Conservation (phyloP, 2,329 filamentous ascomycete genomes). For the Ophiostoma australiae region DNA sequence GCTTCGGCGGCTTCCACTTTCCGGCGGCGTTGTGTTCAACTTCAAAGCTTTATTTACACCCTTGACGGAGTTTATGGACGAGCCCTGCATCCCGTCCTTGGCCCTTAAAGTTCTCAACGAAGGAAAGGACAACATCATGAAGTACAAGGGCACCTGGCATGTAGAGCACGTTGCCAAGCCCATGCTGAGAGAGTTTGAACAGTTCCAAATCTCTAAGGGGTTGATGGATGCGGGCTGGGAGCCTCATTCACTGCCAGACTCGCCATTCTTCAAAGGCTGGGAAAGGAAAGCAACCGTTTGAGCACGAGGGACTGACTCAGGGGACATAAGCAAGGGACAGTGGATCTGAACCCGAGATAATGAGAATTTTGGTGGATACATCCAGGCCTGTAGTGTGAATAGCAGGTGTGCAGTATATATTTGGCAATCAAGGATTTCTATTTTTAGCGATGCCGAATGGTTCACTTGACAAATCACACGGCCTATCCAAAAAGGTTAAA, state of each 20-base stretch:
- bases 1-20: constrained; percentile 69
- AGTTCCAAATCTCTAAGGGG: constrained; percentile 55
- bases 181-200: constrained; percentile 56
- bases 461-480: background rate
- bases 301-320: background rate
- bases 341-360: background rate
- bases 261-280: constrained; percentile 73
- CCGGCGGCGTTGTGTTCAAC: constrained; percentile 73
- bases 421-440: background rate
- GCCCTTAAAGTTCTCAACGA: constrained; percentile 64
- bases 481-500: constrained; percentile 13
- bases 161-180: constrained; percentile 68
- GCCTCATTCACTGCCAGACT: constrained; percentile 64
- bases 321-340: background rate
- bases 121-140: constrained; percentile 37
- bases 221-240: constrained; percentile 52
- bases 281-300: constrained; percentile 34
- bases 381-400: background rate
- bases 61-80: constrained; percentile 61
- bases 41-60: constrained; percentile 85
- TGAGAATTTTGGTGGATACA: too few relatives aligned
- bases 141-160: constrained; percentile 80
- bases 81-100: constrained; percentile 67
- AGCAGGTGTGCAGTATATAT: background rate
- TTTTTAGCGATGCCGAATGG: background rate